phyloP scores from a whole-genome alignment of 2,329 filamentous ascomycete genomes.

The Capronia epimyces region DNA sequence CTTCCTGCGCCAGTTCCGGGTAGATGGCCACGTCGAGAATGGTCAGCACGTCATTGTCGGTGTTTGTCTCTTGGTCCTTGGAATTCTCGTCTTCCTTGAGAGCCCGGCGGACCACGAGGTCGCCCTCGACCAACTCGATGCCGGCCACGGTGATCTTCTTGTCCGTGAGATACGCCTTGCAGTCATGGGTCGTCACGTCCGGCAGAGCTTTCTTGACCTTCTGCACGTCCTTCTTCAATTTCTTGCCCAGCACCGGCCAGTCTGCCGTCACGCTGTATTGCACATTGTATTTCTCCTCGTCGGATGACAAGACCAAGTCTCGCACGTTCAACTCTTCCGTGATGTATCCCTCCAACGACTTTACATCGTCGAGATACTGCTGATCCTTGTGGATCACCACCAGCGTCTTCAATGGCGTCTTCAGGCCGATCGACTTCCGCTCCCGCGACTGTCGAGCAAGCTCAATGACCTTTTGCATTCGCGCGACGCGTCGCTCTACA shows the following conservation, averaged over 20 bases:
- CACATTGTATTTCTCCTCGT: conserved; percentile 87
- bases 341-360: conserved; percentile 80
- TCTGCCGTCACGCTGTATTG: conserved; percentile 86
- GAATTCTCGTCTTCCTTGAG: conserved; percentile 67
- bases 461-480: conserved; percentile 96
- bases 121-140: conserved; percentile 73
- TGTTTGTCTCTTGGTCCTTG: conserved; percentile 76
- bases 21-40: conserved; percentile 81
- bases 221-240: conserved; percentile 89
- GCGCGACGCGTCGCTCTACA: conserved; percentile 76
- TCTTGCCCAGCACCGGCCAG: conserved; percentile 92
- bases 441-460: conserved; percentile 81
- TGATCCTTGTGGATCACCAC: conserved; percentile 80
- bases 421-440: conserved; percentile 74
- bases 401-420: conserved; percentile 83
- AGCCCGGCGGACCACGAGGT: conserved; percentile 75
- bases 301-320: conserved; percentile 74
- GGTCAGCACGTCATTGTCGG: conserved; percentile 81
- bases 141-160: conserved; percentile 78
- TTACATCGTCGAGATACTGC: conserved; percentile 79
- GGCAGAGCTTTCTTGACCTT: conserved; percentile 90
- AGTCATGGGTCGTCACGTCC: conserved; percentile 68
- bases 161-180: conserved; percentile 68
- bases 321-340: conserved; percentile 86
- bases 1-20: conserved; percentile 80